phyloP scores from a whole-genome alignment of 2,329 filamentous ascomycete genomes.

The Malbranchea cinnamomea region DNA sequence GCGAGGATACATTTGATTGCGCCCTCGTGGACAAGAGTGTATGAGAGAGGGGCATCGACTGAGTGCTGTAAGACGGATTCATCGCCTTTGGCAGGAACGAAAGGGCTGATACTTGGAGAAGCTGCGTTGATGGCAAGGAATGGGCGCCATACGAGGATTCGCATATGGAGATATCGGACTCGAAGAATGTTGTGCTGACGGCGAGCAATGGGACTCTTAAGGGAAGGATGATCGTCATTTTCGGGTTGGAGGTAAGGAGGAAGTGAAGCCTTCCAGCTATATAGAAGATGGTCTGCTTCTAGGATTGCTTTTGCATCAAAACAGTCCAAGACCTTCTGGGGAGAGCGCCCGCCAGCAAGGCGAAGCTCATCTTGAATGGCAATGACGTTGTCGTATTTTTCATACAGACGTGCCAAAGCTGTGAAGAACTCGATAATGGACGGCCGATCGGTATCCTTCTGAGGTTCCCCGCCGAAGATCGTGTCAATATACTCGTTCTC shows the following conservation, averaged over 20 bases:
- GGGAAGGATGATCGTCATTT: background rate
- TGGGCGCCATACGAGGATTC: conserved; percentile 12
- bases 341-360: conserved; percentile 6
- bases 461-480: conserved; percentile 9
- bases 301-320: conserved; percentile 12
- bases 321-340: conserved; percentile 12
- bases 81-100: background rate
- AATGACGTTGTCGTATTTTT: conserved; percentile 12
- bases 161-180: conserved; percentile 13
- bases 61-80: background rate
- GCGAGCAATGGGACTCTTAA: conserved; percentile 11
- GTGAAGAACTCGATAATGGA: conserved; percentile 15
- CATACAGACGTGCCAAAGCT: conserved; percentile 12
- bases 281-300: conserved; percentile 11
- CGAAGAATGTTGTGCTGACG: conserved; percentile 15
- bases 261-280: conserved; percentile 14
- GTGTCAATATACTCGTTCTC: conserved; percentile 15
- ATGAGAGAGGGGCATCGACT: conserved; percentile 8
- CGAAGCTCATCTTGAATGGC: conserved; percentile 13
- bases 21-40: conserved; percentile 6
- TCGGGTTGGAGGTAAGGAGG: conserved; percentile 12
- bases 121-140: conserved; percentile 8
- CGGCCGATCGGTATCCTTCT: conserved; percentile 9
- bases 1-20: conserved; percentile 10
- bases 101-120: conserved; percentile 4